Percentiles rank a stretch among this genome's conserved stretches.
Conservation (phyloP, 176 grass and related monocot genomes). For the Guadua angustifolia region DNA sequence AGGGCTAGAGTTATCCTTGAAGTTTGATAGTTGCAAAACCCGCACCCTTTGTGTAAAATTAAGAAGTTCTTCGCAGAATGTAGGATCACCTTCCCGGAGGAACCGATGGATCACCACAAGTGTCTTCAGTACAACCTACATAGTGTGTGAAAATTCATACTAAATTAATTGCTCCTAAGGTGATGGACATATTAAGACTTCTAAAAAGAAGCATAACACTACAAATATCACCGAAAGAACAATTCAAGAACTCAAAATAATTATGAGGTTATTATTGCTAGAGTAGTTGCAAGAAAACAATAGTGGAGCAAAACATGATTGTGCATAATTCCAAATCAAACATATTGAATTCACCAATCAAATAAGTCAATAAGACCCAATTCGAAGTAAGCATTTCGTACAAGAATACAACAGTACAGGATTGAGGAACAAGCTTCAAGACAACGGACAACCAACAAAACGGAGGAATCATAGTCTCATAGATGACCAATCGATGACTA, state of each 20-base stretch:
- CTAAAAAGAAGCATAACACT: no score
- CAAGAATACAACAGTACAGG: not conserved
- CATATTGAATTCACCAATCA: constrained; percentile 4
- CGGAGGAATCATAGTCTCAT: not conserved
- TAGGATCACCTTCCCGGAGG: no score
- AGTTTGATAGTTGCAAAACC: no score
- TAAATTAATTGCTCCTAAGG: no score
- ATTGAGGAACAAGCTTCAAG: not conserved
- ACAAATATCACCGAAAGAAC: no score
- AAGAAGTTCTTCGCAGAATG: no score
- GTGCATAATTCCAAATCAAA: not conserved
- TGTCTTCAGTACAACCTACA: no score
- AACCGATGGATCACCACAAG: no score
- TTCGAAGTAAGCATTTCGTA: not conserved
- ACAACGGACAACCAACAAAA: not conserved
- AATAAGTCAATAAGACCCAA: constrained; percentile 9
- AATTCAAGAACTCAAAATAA: not conserved
- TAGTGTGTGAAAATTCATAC: no score
- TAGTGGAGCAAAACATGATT: not conserved
- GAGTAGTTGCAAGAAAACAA: not conserved
- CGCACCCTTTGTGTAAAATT: no score
- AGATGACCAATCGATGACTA: not conserved
- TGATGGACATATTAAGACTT: no score
- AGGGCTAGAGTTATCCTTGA: no score
- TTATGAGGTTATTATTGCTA: not conserved